A percentile compares a stretch with the other conserved stretches of the same genome.
Evolutionary conservation across 345 rosid species (phyloP).

Genomic region (Linum lewisii): DNA sequence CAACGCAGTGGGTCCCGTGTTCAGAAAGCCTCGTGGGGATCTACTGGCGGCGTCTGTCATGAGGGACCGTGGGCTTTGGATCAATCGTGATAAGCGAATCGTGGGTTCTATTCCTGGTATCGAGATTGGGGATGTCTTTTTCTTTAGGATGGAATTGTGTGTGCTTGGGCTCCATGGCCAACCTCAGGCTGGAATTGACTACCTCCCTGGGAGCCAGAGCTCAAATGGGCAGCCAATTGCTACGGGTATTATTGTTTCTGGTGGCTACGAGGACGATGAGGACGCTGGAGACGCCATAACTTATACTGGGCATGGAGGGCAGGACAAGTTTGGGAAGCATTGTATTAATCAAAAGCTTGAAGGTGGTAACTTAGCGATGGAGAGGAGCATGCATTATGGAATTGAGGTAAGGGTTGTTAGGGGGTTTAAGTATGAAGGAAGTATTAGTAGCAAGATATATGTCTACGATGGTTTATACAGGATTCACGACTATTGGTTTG

Average conservation of each 20-base stretch:
- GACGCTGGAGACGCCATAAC: slow-evolving; percentile 61
- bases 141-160: slow-evolving; percentile 68
- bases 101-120: slow-evolving; percentile 85
- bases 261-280: slow-evolving; percentile 83
- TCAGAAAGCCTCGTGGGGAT: slow-evolving; percentile 20
- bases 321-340: slow-evolving; percentile 57
- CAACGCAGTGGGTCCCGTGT: slow-evolving; percentile 8
- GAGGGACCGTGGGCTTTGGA: slow-evolving; percentile 57
- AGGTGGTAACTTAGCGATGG: slow-evolving; percentile 84
- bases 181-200: slow-evolving; percentile 83
- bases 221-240: slow-evolving; percentile 79
- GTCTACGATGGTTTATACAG: slow-evolving; percentile 83
- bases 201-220: slow-evolving; percentile 47
- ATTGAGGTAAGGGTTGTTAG: slow-evolving; percentile 19
- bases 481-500: slow-evolving; percentile 81
- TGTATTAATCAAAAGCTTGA: slow-evolving; percentile 66
- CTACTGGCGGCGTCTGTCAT: slow-evolving; percentile 31
- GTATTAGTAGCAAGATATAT: slow-evolving; percentile 13
- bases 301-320: slow-evolving; percentile 86
- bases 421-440: slow-evolving; percentile 2
- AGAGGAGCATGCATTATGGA: slow-evolving; percentile 73
- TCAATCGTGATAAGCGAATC: slow-evolving; percentile 67
- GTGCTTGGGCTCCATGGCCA: slow-evolving; percentile 85
- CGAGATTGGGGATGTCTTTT: slow-evolving; percentile 65
- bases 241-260: slow-evolving; percentile 76